Evolutionary conservation across 257 asterid species (phyloP).

Genomic region (Capsicum rhomboideum): DNA sequence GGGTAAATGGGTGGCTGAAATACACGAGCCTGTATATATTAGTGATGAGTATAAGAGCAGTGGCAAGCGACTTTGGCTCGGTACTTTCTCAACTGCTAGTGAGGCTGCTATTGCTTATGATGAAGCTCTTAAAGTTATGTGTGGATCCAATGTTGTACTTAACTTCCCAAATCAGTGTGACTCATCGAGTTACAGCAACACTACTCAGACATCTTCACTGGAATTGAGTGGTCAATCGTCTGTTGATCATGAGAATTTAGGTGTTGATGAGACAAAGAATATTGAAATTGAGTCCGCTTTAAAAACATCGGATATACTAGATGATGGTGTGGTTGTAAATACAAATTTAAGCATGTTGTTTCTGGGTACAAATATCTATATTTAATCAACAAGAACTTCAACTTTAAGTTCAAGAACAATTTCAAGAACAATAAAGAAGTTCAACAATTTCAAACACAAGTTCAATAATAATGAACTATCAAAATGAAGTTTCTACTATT

Average conservation of each 20-base stretch:
- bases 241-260: not conserved
- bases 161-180: slow-evolving; percentile 9
- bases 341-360: not conserved
- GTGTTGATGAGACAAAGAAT: not conserved
- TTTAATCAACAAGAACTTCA: too few relatives aligned
- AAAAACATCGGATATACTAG: not conserved
- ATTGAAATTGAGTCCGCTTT: not conserved
- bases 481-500: too few relatives aligned
- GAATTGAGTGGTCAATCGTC: not conserved
- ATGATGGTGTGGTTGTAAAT: not conserved
- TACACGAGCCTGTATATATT: slow-evolving; percentile 4
- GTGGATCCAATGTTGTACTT: slow-evolving; percentile 15
- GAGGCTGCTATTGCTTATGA: slow-evolving; percentile 29
- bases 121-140: slow-evolving; percentile 15
- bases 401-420: too few relatives aligned
- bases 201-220: not conserved
- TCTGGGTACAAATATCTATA: too few relatives aligned
- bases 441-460: too few relatives aligned
- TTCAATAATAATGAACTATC: too few relatives aligned
- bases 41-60: not conserved
- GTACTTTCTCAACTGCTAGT: slow-evolving; percentile 12
- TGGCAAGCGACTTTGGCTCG: slow-evolving; percentile 13
- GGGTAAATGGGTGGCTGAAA: slow-evolving; percentile 38
- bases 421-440: too few relatives aligned
- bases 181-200: not conserved